Evolutionary conservation across 176 grass and related monocot genomes (phyloP).

Genomic region (Elymus sibiricus): DNA sequence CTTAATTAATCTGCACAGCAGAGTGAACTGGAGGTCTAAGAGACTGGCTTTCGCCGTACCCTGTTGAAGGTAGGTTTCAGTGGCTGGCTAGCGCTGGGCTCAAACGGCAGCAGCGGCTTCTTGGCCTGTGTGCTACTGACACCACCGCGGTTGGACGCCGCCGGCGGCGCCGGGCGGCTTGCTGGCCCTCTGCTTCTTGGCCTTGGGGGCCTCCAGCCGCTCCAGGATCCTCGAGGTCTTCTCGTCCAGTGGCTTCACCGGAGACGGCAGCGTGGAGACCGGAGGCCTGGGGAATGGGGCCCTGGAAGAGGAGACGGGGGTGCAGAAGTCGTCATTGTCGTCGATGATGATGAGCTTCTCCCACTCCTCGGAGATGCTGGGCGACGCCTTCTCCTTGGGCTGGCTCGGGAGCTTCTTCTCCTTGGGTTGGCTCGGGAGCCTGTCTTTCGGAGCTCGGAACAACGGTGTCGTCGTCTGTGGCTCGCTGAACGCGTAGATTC

Average conservation of each 20-base stretch:
- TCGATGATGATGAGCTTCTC: slow-evolving; percentile 74
- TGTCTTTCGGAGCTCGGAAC: slow-evolving; percentile 21
- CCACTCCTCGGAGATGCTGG: slow-evolving; percentile 63
- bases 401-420: slow-evolving; percentile 21
- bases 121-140: slow-evolving; percentile 40
- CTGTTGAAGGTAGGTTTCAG: slow-evolving; percentile 63
- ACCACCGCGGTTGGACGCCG: slow-evolving; percentile 13
- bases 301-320: slow-evolving; percentile 32
- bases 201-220: slow-evolving; percentile 73
- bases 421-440: not conserved
- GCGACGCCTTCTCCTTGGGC: slow-evolving; percentile 39
- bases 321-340: slow-evolving; percentile 33
- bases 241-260: slow-evolving; percentile 58
- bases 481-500: slow-evolving; percentile 34
- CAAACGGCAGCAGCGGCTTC: slow-evolving; percentile 51
- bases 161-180: not conserved
- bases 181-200: slow-evolving; percentile 49
- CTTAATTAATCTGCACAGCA: not conserved
- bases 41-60: slow-evolving; percentile 42
- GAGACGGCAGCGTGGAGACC: slow-evolving; percentile 21
- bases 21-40: not conserved
- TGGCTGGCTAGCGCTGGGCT: slow-evolving; percentile 61
- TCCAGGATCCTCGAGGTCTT: slow-evolving; percentile 86
- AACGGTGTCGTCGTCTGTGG: not conserved
- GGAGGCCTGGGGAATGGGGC: slow-evolving; percentile 6